phyloP scores from a whole-genome alignment of 805 yeast genomes.

The Starmera quercuum region DNA sequence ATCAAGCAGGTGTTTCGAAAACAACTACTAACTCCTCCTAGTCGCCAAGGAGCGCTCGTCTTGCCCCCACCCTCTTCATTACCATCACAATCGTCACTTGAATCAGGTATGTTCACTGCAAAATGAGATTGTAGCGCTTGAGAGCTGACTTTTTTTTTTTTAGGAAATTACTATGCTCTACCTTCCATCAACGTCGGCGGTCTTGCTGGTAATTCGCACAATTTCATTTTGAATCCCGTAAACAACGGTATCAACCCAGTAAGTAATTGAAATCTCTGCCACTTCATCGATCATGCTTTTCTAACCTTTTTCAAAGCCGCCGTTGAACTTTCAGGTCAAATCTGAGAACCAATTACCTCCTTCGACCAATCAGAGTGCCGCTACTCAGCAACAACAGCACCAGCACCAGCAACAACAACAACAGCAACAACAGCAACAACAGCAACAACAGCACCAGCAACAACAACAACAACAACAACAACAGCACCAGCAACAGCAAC shows the following conservation, averaged over 20 bases:
- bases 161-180: constrained; percentile 14
- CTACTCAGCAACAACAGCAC: constrained; percentile 22
- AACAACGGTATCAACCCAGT: constrained; percentile 8
- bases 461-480: constrained; percentile 5
- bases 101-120: constrained; percentile 20
- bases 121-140: background rate
- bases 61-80: constrained; percentile 47
- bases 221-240: constrained; percentile 13
- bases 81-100: constrained; percentile 15
- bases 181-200: constrained; percentile 14
- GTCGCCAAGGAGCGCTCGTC: constrained; percentile 52
- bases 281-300: background rate
- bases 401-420: constrained; percentile 14
- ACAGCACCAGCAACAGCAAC: constrained; percentile 9
- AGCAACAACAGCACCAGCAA: constrained; percentile 3
- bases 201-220: constrained; percentile 8
- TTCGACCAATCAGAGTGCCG: constrained; percentile 16
- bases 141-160: background rate
- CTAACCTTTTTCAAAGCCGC: constrained; percentile 4
- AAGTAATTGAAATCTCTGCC: constrained; percentile 2
- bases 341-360: constrained; percentile 11
- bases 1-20: too few relatives aligned
- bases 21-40: too few relatives aligned
- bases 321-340: constrained; percentile 2
- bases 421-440: constrained; percentile 11